Percentiles rank a stretch among this genome's conserved stretches.
These are phyloP conservation scores for Ramaria sp. DNA, from an alignment of 768 basidiomycete genomes.

Conservation along the genomic window DNA sequence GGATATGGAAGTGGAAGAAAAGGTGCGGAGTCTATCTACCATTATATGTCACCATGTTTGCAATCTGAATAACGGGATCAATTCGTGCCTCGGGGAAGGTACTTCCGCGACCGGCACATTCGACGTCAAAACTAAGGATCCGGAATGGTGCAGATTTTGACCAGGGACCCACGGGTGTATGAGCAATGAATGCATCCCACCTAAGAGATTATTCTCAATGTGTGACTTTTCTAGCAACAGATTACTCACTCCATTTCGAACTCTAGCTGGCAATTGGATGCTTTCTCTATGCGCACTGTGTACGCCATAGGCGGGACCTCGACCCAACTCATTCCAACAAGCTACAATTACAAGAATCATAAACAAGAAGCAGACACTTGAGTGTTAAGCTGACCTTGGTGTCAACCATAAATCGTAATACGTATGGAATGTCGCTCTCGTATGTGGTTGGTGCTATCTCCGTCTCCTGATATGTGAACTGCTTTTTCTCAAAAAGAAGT, in stretches of 20 bases:
- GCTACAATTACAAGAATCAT: slow-evolving; percentile 14
- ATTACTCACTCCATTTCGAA: slow-evolving; percentile 24
- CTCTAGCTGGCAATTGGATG: slow-evolving; percentile 33
- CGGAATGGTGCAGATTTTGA: slow-evolving; percentile 31
- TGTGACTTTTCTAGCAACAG: slow-evolving; percentile 9
- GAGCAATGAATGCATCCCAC: slow-evolving; percentile 14
- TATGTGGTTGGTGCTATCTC: slow-evolving; percentile 27
- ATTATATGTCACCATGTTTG: slow-evolving; percentile 37
- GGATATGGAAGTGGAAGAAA: not conserved
- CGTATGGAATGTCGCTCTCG: slow-evolving; percentile 36
- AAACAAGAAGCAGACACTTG: slow-evolving; percentile 5
- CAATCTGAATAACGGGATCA: slow-evolving; percentile 39
- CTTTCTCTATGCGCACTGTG: slow-evolving; percentile 19
- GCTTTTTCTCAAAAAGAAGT: slow-evolving; percentile 32
- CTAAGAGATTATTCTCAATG: not conserved
- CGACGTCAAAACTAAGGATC: slow-evolving; percentile 37
- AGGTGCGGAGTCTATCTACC: slow-evolving; percentile 26
- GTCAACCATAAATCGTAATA: slow-evolving; percentile 37
- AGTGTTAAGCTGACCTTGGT: slow-evolving; percentile 20
- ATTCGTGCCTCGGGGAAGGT: slow-evolving; percentile 37
- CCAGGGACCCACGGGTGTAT: slow-evolving; percentile 33
- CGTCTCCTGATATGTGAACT: slow-evolving; percentile 27
- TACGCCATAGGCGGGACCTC: slow-evolving; percentile 28
- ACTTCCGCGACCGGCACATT: slow-evolving; percentile 36
- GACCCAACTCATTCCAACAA: slow-evolving; percentile 39